Conservation (phyloP, 306 rosid species). For the Oxytropis ochrocephala region DNA sequence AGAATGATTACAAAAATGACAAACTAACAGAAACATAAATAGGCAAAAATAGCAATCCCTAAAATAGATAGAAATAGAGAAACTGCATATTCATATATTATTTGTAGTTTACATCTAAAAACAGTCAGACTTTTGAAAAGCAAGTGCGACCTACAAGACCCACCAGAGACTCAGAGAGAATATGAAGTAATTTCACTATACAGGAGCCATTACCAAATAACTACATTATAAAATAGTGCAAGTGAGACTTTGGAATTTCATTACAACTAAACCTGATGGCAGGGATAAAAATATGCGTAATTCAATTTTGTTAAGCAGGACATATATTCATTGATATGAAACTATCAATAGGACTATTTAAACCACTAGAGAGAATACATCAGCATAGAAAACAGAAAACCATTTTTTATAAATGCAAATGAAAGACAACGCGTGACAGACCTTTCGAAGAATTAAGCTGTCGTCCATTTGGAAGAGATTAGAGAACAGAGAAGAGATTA, state of each 20-base stretch:
- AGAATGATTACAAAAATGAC: too few relatives aligned
- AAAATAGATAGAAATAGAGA: too few relatives aligned
- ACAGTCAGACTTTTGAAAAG: too few relatives aligned
- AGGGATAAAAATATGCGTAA: neutral
- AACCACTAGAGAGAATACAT: neutral
- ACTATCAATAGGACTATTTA: neutral
- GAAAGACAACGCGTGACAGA: constrained; percentile 17
- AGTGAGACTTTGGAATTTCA: constrained; percentile 4
- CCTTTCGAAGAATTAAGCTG: constrained; percentile 42
- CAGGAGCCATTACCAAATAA: too few relatives aligned
- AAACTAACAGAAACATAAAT: too few relatives aligned
- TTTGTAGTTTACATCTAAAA: too few relatives aligned
- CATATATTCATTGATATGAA: neutral
- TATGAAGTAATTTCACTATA: too few relatives aligned
- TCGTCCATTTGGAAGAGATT: constrained; percentile 33
- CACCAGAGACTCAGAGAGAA: too few relatives aligned
- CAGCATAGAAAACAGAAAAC: neutral
- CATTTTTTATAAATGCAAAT: neutral
- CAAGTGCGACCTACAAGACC: too few relatives aligned
- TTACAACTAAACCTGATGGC: neutral
- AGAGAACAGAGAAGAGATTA: too few relatives aligned
- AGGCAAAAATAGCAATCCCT: too few relatives aligned
- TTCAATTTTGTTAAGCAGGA: neutral
- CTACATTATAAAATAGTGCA: neutral
- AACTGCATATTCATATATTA: too few relatives aligned